These are phyloP conservation scores for Verticillium tricorpus DNA, from an alignment of 2,329 filamentous ascomycete genomes.

Conservation along the genomic window DNA sequence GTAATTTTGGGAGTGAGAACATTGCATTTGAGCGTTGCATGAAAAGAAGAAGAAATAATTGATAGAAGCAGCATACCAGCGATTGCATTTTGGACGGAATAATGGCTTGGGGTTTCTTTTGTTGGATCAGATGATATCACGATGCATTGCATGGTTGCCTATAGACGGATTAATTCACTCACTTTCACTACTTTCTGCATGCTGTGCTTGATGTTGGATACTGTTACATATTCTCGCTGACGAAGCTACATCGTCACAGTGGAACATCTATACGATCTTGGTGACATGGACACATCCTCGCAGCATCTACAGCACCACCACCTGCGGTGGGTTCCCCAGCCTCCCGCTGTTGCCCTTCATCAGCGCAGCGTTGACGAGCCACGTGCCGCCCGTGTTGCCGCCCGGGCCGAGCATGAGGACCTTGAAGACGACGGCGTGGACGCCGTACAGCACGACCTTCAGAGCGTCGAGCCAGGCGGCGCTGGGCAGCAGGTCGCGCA, in stretches of 20 bases:
- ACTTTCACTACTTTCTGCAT: not conserved
- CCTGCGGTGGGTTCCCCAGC: constrained; percentile 33
- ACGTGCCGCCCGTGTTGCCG: constrained; percentile 37
- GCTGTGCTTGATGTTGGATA: not conserved
- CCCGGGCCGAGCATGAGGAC: constrained; percentile 52
- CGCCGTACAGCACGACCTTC: constrained; percentile 38
- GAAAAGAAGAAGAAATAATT: not conserved
- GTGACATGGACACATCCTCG: not conserved
- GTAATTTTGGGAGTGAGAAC: not conserved
- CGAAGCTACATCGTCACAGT: too few species aligned
- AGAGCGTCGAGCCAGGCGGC: constrained; percentile 41
- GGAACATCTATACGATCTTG: too few species aligned
- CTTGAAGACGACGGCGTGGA: constrained; percentile 47
- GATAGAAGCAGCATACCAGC: not conserved
- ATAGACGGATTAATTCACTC: not conserved
- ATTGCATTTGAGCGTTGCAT: too few species aligned
- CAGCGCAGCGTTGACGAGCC: constrained; percentile 55
- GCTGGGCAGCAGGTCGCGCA: constrained; percentile 43
- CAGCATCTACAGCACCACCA: constrained; percentile 27
- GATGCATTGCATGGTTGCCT: not conserved
- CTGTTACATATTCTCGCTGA: too few species aligned
- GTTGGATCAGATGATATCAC: not conserved
- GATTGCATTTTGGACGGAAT: not conserved
- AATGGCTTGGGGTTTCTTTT: not conserved
- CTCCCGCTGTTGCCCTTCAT: constrained; percentile 49